Base-by-base conservation (phyloP, 768 basidiomycete genomes). In the Russula abietina region DNA sequence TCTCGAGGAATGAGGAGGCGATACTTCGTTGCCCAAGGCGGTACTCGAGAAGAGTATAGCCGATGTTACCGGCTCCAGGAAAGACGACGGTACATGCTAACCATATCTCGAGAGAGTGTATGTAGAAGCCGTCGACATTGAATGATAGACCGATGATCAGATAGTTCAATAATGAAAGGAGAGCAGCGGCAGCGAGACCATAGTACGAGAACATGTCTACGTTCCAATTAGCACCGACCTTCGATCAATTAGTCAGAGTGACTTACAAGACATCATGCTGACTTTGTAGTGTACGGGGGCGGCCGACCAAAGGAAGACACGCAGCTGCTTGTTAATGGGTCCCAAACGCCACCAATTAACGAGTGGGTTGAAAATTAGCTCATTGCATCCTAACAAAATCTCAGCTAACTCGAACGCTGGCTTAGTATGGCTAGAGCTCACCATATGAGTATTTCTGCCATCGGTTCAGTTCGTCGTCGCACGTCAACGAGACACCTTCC, bases 401-500 rank as follows among this genome's bases (percentile, higher is more conserved):
- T 54, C 32, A 57, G 45, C 0, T 57, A 38, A 36, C 17, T n/a
- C 24, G 28, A 14, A 10, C 30, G n/a, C 38, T 51, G 26, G 50
- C n/a, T 56, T 39, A 49, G 54, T n/a, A n/a, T n/a, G 61, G 6
- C 1, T 54, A 10, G 69, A 73, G 59, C 70, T 56, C 69, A 82
- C 87, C 89, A 74, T 89, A 90, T 0, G 87, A 78, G 64, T 91
- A 91, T 71, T 94, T 96, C 65, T 94, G 91, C 93, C 93, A 96
- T 2, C 93, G 75, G 68, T 94, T 94, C 10, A 96, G 76, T 72
- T 96, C 93, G 69, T 96, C 93, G 56, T 93, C 91, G 59, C 85
- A 86, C 0, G 93, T 94, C 19, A 96, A 77, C 0, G 88, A 90
- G 22, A 96, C 93, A 65, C 93, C 93, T 70, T 96, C 93, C 75